A percentile compares a stretch with the other conserved stretches of the same genome.
Evolutionary conservation across 768 basidiomycete species (phyloP).

Genomic region (Panus rudis): DNA sequence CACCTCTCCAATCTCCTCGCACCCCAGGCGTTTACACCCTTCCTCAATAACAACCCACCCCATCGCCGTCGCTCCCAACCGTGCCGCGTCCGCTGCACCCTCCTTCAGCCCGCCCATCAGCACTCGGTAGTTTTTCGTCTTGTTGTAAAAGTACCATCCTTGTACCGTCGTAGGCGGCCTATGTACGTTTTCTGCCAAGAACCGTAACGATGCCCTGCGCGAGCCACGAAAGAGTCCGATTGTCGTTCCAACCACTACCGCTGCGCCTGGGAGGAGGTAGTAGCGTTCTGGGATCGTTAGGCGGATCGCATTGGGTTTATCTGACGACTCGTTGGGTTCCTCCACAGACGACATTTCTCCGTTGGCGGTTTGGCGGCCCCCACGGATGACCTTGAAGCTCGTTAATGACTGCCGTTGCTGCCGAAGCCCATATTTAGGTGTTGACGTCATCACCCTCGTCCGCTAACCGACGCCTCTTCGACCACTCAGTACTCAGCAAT

Average conservation of each 20-base stretch:
- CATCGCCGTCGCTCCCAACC: conserved; percentile 39
- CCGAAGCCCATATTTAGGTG: too few relatives aligned
- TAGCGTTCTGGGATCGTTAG: conserved; percentile 50
- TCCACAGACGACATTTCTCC: conserved; percentile 8
- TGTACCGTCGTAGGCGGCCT: conserved; percentile 76
- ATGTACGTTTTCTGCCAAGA: conserved; percentile 91
- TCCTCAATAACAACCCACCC: conserved; percentile 47
- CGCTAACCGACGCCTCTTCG: too few relatives aligned
- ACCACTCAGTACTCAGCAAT: too few relatives aligned
- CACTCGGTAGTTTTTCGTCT: conserved; percentile 89
- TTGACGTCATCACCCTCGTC: too few relatives aligned
- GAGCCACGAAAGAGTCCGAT: conserved; percentile 73
- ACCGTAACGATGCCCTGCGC: conserved; percentile 64
- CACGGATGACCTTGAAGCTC: too few relatives aligned
- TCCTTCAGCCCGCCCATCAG: conserved; percentile 66
- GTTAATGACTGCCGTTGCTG: too few relatives aligned
- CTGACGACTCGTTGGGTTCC: conserved; percentile 12
- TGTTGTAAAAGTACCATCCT: conserved; percentile 96
- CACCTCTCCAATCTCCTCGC: conserved; percentile 40
- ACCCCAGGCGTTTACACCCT: conserved; percentile 29
- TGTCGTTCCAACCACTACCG: conserved; percentile 52
- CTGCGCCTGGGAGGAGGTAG: conserved; percentile 55
- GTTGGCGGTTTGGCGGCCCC: too few relatives aligned
- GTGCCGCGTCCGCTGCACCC: conserved; percentile 49
- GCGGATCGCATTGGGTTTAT: conserved; percentile 21